Conservation (phyloP, 148 eudicot species). For the Beta vulgaris region DNA sequence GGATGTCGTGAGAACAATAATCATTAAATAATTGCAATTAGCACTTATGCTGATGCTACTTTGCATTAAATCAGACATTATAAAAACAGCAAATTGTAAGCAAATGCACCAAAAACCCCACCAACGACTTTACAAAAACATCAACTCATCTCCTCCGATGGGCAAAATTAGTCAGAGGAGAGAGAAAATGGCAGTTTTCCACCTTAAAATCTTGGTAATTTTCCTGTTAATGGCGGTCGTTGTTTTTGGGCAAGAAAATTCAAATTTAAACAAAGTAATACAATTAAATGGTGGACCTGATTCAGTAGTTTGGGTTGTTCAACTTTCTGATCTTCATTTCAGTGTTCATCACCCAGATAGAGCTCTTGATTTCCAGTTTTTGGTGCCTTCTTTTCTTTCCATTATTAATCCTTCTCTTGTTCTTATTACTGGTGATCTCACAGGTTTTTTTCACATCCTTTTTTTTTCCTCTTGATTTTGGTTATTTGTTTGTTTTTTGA, state of each 20-base stretch:
- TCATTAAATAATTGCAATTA: too few species aligned
- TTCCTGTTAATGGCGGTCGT: background rate
- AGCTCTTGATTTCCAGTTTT: conserved; percentile 55
- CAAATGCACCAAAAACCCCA: background rate
- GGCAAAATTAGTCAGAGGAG: background rate
- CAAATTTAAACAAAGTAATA: conserved; percentile 32
- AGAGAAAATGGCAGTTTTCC: background rate
- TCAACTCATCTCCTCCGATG: conserved; percentile 9
- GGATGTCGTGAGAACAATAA: too few species aligned
- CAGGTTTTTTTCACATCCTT: conserved; percentile 49
- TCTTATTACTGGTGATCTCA: conserved; percentile 92
- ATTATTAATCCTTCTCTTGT: conserved; percentile 82
- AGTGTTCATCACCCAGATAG: conserved; percentile 84
- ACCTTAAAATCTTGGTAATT: background rate
- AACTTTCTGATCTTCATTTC: conserved; percentile 90
- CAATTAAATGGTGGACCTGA: conserved; percentile 46
- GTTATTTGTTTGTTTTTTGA: background rate
- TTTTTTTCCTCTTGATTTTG: background rate
- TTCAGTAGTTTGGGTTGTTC: conserved; percentile 80
- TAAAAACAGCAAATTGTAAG: too few species aligned
- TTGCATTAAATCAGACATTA: too few species aligned
- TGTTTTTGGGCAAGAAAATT: background rate
- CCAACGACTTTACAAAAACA: background rate
- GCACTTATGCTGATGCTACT: too few species aligned
- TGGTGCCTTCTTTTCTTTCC: conserved; percentile 58